These are phyloP conservation scores for Dryas alaskensis DNA, from an alignment of 306 rosid species.

Conservation along the genomic window DNA sequence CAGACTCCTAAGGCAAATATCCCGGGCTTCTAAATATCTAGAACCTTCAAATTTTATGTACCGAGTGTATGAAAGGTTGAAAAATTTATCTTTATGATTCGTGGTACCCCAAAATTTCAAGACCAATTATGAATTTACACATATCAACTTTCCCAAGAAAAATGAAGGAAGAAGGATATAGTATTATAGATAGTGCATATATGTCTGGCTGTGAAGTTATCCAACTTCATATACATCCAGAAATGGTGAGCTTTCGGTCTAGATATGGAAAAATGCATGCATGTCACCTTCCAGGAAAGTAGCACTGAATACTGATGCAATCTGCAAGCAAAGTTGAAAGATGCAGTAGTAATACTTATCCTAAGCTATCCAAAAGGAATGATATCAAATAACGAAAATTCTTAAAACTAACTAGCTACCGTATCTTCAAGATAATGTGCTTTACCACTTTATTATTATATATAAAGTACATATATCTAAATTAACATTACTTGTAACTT, in stretches of 20 bases:
- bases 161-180: background rate
- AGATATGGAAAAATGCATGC: background rate
- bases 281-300: constrained; percentile 27
- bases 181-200: background rate
- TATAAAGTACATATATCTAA: too few relatives aligned
- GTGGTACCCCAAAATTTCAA: too few relatives aligned
- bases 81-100: too few relatives aligned
- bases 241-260: background rate
- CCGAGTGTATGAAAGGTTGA: too few relatives aligned
- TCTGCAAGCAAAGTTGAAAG: background rate
- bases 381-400: background rate
- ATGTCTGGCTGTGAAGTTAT: background rate
- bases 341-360: constrained; percentile 24
- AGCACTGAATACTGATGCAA: background rate
- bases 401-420: background rate
- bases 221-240: background rate
- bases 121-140: background rate
- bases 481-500: background rate
- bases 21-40: too few relatives aligned
- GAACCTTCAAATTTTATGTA: too few relatives aligned
- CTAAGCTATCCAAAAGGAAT: constrained; percentile 49
- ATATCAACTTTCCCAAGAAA: background rate
- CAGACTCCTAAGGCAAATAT: too few relatives aligned
- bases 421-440: constrained; percentile 2
- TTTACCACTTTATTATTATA: background rate